phyloP scores from a whole-genome alignment of 345 rosid genomes.

The thale cress (Arabidopsis thaliana) region TAIR10.1 NC_003076.8:24618001-24618500 shows the following conservation, averaged over 20 bases:
- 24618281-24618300: neutral
- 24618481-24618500: constrained; percentile 30
- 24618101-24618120: constrained; percentile 55
- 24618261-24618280: constrained; percentile 54
- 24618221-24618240: constrained; percentile 38
- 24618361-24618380: constrained; percentile 47
- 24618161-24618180: constrained; percentile 48
- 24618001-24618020: constrained; percentile 52
- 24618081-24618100: constrained; percentile 44
- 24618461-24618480: neutral
- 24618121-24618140: constrained; percentile 50
- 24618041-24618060: constrained; percentile 51
- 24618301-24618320: constrained; percentile 14
- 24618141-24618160: constrained; percentile 48
- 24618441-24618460: neutral
- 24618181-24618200: constrained; percentile 47
- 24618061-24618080: constrained; percentile 47
- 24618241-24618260: constrained; percentile 34
- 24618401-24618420: constrained; percentile 17
- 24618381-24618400: constrained; percentile 12
- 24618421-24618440: constrained; percentile 6
- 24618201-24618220: constrained; percentile 31
- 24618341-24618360: constrained; percentile 41
- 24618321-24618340: neutral
- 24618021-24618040: constrained; percentile 49